Evolutionary conservation across 2,329 filamentous ascomycete genomes (phyloP).

Genomic region (Colletotrichum sansevieriae): DNA sequence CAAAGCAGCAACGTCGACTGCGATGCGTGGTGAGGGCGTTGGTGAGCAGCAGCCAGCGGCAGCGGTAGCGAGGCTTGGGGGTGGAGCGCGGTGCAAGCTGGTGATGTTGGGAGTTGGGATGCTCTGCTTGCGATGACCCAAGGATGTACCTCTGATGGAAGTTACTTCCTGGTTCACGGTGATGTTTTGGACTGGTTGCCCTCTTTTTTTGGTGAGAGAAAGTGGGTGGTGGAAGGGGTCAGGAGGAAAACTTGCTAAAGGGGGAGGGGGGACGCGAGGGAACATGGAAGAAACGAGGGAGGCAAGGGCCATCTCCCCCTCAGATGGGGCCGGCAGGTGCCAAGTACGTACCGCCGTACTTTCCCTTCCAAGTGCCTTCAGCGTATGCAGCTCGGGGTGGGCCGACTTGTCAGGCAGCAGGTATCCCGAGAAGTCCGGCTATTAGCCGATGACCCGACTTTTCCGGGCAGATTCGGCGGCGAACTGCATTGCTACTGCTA

Average conservation of each 20-base stretch:
- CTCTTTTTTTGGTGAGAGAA: slow-evolving; percentile 47
- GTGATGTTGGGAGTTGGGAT: slow-evolving; percentile 33
- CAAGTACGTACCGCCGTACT: not conserved
- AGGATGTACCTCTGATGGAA: slow-evolving; percentile 56
- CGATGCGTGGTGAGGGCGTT: slow-evolving; percentile 8
- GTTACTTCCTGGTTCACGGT: slow-evolving; percentile 55
- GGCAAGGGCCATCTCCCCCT: slow-evolving; percentile 14
- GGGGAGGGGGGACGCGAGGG: slow-evolving; percentile 31
- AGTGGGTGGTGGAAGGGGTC: slow-evolving; percentile 41
- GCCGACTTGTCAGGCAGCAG: not conserved
- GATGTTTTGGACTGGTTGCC: slow-evolving; percentile 55
- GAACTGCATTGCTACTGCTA: slow-evolving; percentile 1
- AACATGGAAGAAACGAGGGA: slow-evolving; percentile 42
- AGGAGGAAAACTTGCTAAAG: slow-evolving; percentile 39
- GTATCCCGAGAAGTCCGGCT: not conserved
- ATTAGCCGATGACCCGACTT: not conserved
- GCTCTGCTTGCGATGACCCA: slow-evolving; percentile 35
- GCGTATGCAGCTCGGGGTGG: not conserved
- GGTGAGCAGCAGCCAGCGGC: not conserved
- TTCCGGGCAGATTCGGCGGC: not conserved
- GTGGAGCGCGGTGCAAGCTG: slow-evolving; percentile 23
- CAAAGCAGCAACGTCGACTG: not conserved
- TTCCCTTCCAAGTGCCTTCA: not conserved
- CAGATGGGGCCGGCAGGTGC: not conserved
- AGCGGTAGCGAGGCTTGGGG: slow-evolving; percentile 12